Base-by-base conservation (phyloP, 2,329 filamentous ascomycete species). In the Septoria petroselini region DNA sequence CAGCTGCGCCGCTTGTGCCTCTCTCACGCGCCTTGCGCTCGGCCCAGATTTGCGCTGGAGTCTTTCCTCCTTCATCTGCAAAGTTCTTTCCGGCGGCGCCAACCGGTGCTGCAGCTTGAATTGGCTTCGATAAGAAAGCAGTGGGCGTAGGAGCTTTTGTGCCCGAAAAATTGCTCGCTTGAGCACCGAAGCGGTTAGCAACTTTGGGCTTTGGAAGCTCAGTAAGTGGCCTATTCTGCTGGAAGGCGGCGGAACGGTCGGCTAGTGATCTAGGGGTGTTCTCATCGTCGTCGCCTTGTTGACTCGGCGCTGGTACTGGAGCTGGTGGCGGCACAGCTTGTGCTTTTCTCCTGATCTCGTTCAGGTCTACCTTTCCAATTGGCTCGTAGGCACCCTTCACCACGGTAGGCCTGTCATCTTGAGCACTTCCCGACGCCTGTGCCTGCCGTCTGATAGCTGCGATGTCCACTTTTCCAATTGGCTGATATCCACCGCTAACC, bases 391-490 rank as follows among this genome's bases (percentile, higher is more conserved):
- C 81, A 34, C 93, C 93, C 71, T 95, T 97, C 15, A 97, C 88
- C 4, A 83, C 80, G 1, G 85, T 81, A 3, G 93, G 93, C 48
- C 90, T 79, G 59, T 95, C 86, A 64, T 96, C 89, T 38, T 78
- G 66, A 8, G 65, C 8, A 19, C 65, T 57, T 7, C 78, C 70
- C 68, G 76, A 62, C 75, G 84, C 75, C 76, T 84, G 65, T 72
- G 90, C 74, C 79, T 88, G 67, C 77, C 84, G 73, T 56, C 93
- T 83, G 59, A 98, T 86, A 30, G 89, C 91, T 18, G 86, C 86
- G 71, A 98, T 97, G 65, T 98, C 91, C n/a, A 98, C 87, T 73
- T 96, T 97, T 49, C 93, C 93, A 61, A 98, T 76, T 15, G 93
- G 93, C 68, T 96, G 89, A 70, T 98, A 98, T 12, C 80, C 85